A percentile compares a stretch with the other conserved stretches of the same genome.
Evolutionary conservation across 176 grass and related monocot genomes (phyloP).

Genomic region (Rhipidocladum racemiflorum): DNA sequence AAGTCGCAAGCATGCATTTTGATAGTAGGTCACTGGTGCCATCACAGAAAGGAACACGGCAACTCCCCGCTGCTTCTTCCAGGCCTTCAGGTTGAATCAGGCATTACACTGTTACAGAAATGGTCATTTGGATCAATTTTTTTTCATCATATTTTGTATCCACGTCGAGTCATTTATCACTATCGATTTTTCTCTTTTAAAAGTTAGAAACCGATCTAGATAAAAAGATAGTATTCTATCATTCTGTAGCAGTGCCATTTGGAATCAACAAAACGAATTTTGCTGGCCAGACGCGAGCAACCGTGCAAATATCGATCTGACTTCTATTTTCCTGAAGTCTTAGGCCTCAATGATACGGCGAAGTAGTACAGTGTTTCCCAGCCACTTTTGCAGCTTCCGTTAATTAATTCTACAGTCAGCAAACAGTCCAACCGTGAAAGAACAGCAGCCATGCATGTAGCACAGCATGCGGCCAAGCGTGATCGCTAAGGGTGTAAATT

Average conservation of each 20-base stretch:
- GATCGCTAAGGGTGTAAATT: not conserved
- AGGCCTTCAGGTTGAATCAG: not conserved
- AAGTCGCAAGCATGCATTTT: not conserved
- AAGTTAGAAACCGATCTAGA: too few species aligned
- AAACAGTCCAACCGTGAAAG: not conserved
- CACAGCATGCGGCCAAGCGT: not conserved
- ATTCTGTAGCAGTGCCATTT: too few species aligned
- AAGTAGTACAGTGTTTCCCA: not conserved
- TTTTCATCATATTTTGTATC: too few species aligned
- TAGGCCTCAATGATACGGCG: not conserved
- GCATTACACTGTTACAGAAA: too few species aligned
- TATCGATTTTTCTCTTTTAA: too few species aligned
- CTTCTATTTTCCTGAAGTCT: too few species aligned
- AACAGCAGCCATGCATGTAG: too few species aligned
- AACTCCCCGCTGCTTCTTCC: not conserved
- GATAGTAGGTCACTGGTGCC: constrained; percentile 18
- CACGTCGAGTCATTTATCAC: too few species aligned
- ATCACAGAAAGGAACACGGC: constrained; percentile 19
- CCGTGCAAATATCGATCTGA: too few species aligned
- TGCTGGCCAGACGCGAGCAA: not conserved
- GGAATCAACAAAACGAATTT: not conserved
- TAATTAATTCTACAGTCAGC: not conserved
- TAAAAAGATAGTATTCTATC: too few species aligned
- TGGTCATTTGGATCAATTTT: too few species aligned
- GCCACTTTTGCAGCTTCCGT: not conserved